Conservation (phyloP, 2,329 filamentous ascomycete genomes). For the Xylogone sp. region DNA sequence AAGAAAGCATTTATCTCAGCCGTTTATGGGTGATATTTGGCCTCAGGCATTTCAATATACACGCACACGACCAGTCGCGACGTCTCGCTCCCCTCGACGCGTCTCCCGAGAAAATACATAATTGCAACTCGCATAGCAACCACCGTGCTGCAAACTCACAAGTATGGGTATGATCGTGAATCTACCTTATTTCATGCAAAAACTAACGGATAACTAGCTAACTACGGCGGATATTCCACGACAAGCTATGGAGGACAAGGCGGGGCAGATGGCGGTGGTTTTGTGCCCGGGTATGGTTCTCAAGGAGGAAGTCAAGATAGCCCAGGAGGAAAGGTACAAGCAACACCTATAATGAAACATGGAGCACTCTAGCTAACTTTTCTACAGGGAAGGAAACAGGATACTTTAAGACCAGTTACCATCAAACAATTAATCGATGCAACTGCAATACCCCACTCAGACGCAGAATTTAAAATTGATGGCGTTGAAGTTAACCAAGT, state of each 20-base stretch:
- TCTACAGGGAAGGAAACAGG: constrained; percentile 58
- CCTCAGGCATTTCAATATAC: constrained; percentile 11
- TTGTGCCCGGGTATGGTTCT: constrained; percentile 47
- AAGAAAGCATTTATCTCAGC: too few species aligned
- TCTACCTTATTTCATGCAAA: background rate
- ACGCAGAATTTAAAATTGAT: constrained; percentile 81
- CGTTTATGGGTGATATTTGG: background rate
- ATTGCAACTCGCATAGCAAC: constrained; percentile 4
- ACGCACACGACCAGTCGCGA: constrained; percentile 8
- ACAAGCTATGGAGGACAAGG: constrained; percentile 44
- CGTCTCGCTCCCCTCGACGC: constrained; percentile 8
- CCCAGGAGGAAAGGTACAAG: constrained; percentile 39
- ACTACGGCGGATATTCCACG: constrained; percentile 24
- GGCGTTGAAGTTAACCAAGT: constrained; percentile 63
- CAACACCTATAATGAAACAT: constrained; percentile 1
- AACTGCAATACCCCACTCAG: constrained; percentile 68
- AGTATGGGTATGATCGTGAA: constrained; percentile 12
- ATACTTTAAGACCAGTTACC: constrained; percentile 88
- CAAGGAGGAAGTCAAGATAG: constrained; percentile 54
- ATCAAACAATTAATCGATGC: constrained; percentile 92
- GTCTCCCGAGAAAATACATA: constrained; percentile 7
- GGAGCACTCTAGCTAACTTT: constrained; percentile 1
- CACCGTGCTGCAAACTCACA: constrained; percentile 5
- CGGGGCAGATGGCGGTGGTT: constrained; percentile 59
- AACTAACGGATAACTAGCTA: constrained; percentile 18